These are phyloP conservation scores for Chytriomyces sp. DNA, from an alignment of 192 early-diverging fungal genomes.

Conservation along the genomic window DNA sequence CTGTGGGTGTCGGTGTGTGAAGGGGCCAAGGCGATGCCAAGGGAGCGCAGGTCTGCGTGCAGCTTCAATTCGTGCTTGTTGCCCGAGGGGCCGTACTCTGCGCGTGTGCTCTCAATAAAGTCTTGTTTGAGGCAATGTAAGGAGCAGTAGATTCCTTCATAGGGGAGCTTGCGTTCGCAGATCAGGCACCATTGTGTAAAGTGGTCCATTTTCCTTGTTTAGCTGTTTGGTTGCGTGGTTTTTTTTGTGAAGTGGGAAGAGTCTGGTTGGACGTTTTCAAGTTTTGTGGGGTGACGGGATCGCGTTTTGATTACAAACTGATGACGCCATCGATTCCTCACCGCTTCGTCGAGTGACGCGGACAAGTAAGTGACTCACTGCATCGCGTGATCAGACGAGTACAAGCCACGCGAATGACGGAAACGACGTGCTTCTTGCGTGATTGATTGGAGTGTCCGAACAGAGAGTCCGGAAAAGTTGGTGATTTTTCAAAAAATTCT, in stretches of 20 bases:
- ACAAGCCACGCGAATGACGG: too few species aligned
- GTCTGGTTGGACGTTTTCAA: too few species aligned
- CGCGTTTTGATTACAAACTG: background rate
- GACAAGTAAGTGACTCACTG: too few species aligned
- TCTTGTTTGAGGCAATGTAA: constrained; percentile 11
- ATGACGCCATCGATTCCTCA: background rate
- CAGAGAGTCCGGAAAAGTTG: too few species aligned
- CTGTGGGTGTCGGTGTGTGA: background rate
- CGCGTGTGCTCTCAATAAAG: background rate
- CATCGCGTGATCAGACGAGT: too few species aligned
- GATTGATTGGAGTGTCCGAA: too few species aligned
- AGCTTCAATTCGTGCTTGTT: background rate
- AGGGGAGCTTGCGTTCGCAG: constrained; percentile 1
- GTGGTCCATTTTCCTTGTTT: constrained; percentile 1
- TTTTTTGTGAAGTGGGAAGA: background rate
- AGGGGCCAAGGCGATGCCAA: background rate
- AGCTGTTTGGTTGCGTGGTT: background rate
- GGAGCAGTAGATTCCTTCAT: constrained; percentile 24
- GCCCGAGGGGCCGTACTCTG: background rate
- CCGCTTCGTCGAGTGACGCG: too few species aligned
- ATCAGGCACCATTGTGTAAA: constrained; percentile 11
- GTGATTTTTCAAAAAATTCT: too few species aligned
- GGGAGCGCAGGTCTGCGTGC: background rate
- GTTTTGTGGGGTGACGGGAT: background rate
- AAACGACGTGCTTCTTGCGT: too few species aligned